Evolutionary conservation across 1,139 yeast species (phyloP).

Genomic region (Candida buenavistaensis): DNA sequence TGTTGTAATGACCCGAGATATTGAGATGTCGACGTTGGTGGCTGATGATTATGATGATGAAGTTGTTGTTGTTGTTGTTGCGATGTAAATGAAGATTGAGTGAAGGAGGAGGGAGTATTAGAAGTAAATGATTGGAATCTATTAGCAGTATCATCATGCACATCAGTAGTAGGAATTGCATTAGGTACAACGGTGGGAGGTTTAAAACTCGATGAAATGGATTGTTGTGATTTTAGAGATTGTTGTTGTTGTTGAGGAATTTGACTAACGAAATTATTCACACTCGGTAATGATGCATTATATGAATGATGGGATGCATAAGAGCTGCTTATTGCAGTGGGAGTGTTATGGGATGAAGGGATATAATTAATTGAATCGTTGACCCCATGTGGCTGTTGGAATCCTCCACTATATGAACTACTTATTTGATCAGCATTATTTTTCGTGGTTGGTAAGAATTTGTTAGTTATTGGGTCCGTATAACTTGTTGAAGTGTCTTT

Average conservation of each 20-base stretch:
- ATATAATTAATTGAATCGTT: conserved; percentile 36
- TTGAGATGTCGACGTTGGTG: conserved; percentile 9
- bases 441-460: conserved; percentile 8
- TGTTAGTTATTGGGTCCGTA: conserved; percentile 4
- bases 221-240: too few relatives aligned
- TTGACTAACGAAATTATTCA: conserved; percentile 16
- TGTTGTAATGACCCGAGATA: conserved; percentile 9
- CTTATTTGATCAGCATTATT: neutral
- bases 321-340: conserved; percentile 51
- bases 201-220: conserved; percentile 14
- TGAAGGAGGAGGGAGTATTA: conserved; percentile 8
- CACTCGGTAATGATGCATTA: conserved; percentile 28
- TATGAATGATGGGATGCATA: conserved; percentile 46
- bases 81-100: conserved; percentile 6
- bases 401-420: conserved; percentile 1
- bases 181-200: conserved; percentile 27
- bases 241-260: conserved; percentile 6
- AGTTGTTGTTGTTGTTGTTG: too few relatives aligned
- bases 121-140: conserved; percentile 4
- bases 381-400: conserved; percentile 6
- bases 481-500: conserved; percentile 9
- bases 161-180: conserved; percentile 47
- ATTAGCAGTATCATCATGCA: conserved; percentile 14
- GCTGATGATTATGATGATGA: too few relatives aligned
- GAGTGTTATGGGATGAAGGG: conserved; percentile 54